Evolutionary conservation across 2,329 filamentous ascomycete species (phyloP).

Genomic region (Fusarium sp.): DNA sequence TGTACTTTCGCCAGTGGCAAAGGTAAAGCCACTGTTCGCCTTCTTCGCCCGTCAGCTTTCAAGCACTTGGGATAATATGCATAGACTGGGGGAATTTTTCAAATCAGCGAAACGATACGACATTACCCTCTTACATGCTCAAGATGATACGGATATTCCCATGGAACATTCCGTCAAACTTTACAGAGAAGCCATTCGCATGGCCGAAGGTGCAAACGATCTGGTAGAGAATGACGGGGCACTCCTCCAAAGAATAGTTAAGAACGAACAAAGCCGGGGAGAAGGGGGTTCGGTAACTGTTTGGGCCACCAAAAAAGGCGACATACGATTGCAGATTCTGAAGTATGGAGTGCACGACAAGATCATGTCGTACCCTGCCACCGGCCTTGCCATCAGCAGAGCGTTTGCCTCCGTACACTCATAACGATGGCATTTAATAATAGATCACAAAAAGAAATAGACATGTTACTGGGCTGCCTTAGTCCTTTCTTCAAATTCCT

Average conservation of each 20-base stretch:
- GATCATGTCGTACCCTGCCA: slow-evolving; percentile 63
- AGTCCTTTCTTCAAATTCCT: neutral
- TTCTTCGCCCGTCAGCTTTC: slow-evolving; percentile 57
- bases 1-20: slow-evolving; percentile 61
- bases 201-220: slow-evolving; percentile 55
- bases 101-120: slow-evolving; percentile 50
- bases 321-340: slow-evolving; percentile 61
- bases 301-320: slow-evolving; percentile 57
- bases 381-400: slow-evolving; percentile 57
- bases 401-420: slow-evolving; percentile 20
- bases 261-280: slow-evolving; percentile 50
- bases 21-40: slow-evolving; percentile 55
- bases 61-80: slow-evolving; percentile 59
- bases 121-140: slow-evolving; percentile 58
- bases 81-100: slow-evolving; percentile 53
- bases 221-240: slow-evolving; percentile 12
- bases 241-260: slow-evolving; percentile 17
- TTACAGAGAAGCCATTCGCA: slow-evolving; percentile 60
- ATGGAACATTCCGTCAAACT: slow-evolving; percentile 58
- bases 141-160: slow-evolving; percentile 60
- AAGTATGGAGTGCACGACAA: slow-evolving; percentile 64
- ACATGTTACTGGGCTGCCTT: neutral
- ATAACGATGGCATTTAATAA: neutral
- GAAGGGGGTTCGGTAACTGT: slow-evolving; percentile 59
- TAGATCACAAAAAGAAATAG: neutral